These are phyloP conservation scores for Danielia oregonensis DNA, from an alignment of 805 yeast genomes.

Conservation along the genomic window DNA sequence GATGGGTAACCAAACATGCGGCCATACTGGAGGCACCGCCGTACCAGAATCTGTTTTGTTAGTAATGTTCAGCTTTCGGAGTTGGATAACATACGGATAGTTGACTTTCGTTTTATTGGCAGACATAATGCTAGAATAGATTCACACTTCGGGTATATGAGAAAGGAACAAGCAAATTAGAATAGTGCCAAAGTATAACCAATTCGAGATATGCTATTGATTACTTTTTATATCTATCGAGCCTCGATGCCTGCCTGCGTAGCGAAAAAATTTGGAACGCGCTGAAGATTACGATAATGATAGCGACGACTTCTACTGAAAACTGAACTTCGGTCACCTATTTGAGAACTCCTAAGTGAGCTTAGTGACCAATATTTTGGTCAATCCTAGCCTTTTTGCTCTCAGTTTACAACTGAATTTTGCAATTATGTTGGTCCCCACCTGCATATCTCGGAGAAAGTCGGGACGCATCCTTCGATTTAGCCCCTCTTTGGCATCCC, in stretches of 20 bases:
- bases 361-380: too few species aligned
- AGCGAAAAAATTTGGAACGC: too few species aligned
- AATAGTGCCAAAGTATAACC: too few species aligned
- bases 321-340: too few species aligned
- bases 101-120: conserved; percentile 14
- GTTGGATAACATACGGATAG: conserved; percentile 15
- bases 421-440: background rate
- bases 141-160: too few species aligned
- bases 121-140: conserved; percentile 8
- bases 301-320: too few species aligned
- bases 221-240: background rate
- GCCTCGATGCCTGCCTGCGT: background rate
- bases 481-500: too few species aligned
- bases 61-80: conserved; percentile 1
- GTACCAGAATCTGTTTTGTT: conserved; percentile 47
- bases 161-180: too few species aligned
- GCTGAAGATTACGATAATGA: too few species aligned
- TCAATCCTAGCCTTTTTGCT: background rate
- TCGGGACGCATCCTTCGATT: too few species aligned
- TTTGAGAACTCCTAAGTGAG: too few species aligned
- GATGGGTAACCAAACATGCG: conserved; percentile 71
- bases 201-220: too few species aligned
- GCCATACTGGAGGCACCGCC: conserved; percentile 69
- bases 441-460: background rate
- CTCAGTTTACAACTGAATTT: background rate